These are phyloP conservation scores for Mortierella sp. DNA, from an alignment of 371 early-diverging fungal genomes.

Conservation along the genomic window DNA sequence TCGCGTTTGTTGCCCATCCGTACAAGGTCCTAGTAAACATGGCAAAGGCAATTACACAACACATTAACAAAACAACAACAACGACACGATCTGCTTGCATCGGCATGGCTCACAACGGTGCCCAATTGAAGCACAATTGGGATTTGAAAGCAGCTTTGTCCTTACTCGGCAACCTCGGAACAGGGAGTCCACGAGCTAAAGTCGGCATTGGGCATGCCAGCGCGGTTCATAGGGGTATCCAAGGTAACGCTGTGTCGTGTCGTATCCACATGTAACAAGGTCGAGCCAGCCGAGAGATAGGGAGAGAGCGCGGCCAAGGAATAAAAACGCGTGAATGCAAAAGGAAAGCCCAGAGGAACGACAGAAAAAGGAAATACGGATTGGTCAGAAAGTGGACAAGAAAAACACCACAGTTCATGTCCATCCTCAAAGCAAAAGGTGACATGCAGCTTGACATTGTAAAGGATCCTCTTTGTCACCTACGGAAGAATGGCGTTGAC, in stretches of 20 bases:
- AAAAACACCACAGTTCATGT: background rate
- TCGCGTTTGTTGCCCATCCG: conserved; percentile 63
- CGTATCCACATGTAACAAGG: background rate
- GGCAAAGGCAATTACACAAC: background rate
- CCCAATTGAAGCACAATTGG: background rate
- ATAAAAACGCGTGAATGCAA: background rate
- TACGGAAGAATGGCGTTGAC: conserved; percentile 88
- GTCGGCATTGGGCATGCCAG: conserved; percentile 91
- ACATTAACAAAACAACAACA: background rate
- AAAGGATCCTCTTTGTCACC: conserved; percentile 34
- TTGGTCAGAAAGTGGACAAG: background rate
- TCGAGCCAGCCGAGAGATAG: background rate
- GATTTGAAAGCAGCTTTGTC: conserved; percentile 16
- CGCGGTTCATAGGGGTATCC: conserved; percentile 95
- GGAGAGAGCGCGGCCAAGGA: background rate
- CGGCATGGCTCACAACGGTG: background rate
- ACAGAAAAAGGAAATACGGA: conserved; percentile 8
- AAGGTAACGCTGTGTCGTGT: conserved; percentile 73
- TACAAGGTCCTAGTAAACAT: conserved; percentile 61
- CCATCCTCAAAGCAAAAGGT: background rate
- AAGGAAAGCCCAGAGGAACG: background rate
- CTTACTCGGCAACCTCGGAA: conserved; percentile 79
- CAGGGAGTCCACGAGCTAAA: conserved; percentile 91
- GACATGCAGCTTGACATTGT: background rate
- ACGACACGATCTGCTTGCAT: no score